A percentile compares a stretch with the other conserved stretches of the same genome.
phyloP scores from a whole-genome alignment of 2,329 filamentous ascomycete species.

The Botryotinia calthae region DNA sequence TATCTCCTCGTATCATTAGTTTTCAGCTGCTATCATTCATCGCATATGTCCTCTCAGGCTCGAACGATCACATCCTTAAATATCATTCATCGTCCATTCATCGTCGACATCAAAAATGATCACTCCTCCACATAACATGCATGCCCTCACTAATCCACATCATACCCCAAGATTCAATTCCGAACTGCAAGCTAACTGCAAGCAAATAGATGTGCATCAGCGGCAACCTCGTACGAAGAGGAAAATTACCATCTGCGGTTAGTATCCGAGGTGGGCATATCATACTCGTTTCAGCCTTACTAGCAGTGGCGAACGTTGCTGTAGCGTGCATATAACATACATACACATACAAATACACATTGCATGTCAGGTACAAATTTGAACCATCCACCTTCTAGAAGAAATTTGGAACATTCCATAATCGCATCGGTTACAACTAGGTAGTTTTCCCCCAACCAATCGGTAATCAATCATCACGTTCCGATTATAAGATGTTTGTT shows the following conservation, averaged over 20 bases:
- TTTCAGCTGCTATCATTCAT: neutral
- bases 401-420: neutral
- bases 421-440: neutral
- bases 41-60: neutral
- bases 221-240: neutral
- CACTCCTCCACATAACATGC: neutral
- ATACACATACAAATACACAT: neutral
- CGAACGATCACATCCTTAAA: neutral
- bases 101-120: neutral
- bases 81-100: neutral
- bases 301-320: neutral
- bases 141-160: neutral
- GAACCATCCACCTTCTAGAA: neutral
- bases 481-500: neutral
- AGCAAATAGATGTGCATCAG: neutral
- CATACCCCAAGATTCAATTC: neutral
- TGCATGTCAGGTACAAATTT: neutral
- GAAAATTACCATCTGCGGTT: neutral
- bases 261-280: neutral
- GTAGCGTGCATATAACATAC: neutral
- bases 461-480: neutral
- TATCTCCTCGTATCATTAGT: neutral
- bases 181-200: no score
- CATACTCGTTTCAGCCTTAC: neutral
- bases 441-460: neutral